phyloP scores from a whole-genome alignment of 108 stramenopile genomes.

The Cyclotella cryptica region DNA sequence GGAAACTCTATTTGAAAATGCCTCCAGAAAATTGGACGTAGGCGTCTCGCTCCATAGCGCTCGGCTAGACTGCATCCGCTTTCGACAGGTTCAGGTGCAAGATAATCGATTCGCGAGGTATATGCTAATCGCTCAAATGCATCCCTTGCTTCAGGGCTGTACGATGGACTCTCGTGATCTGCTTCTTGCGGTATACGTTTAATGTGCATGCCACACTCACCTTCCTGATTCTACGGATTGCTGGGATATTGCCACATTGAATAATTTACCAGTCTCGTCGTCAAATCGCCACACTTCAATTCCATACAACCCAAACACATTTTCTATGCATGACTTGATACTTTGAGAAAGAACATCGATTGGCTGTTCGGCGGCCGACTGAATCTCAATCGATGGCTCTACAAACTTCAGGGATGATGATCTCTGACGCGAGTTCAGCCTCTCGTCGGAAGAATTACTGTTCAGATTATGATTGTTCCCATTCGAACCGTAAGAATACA shows the following conservation, averaged over 20 bases:
- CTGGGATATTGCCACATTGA: conserved; percentile 1
- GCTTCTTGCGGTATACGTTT: conserved; percentile 26
- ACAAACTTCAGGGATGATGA: background rate
- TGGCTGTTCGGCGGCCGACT: background rate
- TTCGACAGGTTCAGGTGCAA: background rate
- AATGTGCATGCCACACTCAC: conserved; percentile 6
- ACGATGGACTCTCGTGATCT: conserved; percentile 18
- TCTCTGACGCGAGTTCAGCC: background rate
- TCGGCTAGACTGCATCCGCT: conserved; percentile 16
- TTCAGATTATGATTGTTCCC: no score
- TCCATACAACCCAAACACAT: conserved; percentile 21
- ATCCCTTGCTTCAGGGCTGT: conserved; percentile 9
- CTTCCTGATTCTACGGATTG: background rate
- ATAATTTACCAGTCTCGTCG: background rate
- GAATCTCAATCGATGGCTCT: background rate
- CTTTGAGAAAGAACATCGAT: conserved; percentile 18
- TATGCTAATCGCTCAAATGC: conserved; percentile 21
- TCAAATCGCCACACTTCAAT: conserved; percentile 27
- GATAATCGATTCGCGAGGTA: conserved; percentile 11
- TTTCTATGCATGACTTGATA: conserved; percentile 5
- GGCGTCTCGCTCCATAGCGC: conserved; percentile 23
- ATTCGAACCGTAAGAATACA: background rate
- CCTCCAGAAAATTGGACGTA: background rate
- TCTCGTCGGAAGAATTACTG: background rate
- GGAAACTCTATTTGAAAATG: conserved; percentile 1